Evolutionary conservation across 345 rosid species (phyloP), one percentile per base, ranked within the genome.

Genomic region (Chamaenerion angustifolium): DNA sequence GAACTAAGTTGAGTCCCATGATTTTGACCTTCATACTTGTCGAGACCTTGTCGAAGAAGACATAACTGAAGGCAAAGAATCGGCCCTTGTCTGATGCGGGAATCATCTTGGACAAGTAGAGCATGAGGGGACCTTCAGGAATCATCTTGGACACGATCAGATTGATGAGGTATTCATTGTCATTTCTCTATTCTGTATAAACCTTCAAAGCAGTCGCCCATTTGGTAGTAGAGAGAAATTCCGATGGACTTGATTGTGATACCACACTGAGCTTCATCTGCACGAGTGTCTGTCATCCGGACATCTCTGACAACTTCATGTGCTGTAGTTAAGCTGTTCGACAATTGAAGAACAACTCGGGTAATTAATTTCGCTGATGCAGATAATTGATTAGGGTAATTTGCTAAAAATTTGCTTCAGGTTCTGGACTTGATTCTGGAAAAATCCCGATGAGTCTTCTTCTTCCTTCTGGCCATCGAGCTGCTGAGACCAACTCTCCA

Each of bases 291-390:
- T 0, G 95, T 85, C 95, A 85, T 85, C 43, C 95, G 86, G 1
- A 85, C 95, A 73, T 85, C 95, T 42, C 95, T 90, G 45, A 87
- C 95, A 66, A 71, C 81, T 56, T 85, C 95, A 58, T 85, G 95
- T 3, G 95, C 95, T n/a, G n/a, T n/a, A n/a, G n/a, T n/a, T n/a
- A n/a, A n/a, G n/a, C n/a, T n/a, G n/a, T n/a, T n/a, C n/a, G n/a
- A n/a, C n/a, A n/a, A n/a, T n/a, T n/a, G n/a, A n/a, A n/a, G n/a
- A n/a, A n/a, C n/a, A n/a, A n/a, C n/a, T n/a, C n/a, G n/a, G n/a
- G n/a, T n/a, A n/a, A n/a, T n/a, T n/a, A n/a, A n/a, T n/a, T n/a
- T n/a, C n/a, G n/a, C n/a, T n/a, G n/a, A n/a, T n/a, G n/a, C n/a
- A n/a, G n/a, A n/a, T n/a, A n/a, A n/a, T n/a, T n/a, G n/a, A n/a